Conservation (phyloP, 2,329 filamentous ascomycete genomes). For the Ceratocystis alfenasii region DNA sequence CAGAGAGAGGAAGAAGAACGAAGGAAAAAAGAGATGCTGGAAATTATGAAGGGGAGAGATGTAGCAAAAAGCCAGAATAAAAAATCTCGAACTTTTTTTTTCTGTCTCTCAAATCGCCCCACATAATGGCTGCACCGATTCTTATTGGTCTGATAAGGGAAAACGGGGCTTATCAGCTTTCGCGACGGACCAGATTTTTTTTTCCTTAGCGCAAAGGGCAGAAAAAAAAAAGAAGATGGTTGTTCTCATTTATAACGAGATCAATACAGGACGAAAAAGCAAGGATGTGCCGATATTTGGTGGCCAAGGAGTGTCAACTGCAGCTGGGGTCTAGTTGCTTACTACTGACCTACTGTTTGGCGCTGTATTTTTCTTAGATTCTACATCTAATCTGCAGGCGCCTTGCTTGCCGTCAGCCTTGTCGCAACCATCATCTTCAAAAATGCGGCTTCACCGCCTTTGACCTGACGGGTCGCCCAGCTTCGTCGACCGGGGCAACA, state of each 20-base stretch:
- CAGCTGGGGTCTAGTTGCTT: neutral
- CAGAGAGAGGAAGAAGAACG: neutral
- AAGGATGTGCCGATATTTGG: no score
- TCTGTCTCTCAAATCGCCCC: constrained; percentile 16
- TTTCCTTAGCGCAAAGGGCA: constrained; percentile 1
- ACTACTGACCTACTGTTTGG: neutral
- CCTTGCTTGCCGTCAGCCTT: neutral
- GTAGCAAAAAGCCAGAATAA: constrained; percentile 8
- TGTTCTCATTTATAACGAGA: no score
- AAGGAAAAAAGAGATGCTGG: constrained; percentile 17
- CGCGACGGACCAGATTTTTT: constrained; percentile 5
- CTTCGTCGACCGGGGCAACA: constrained; percentile 12
- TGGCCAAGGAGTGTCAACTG: neutral
- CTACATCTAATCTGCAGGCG: neutral
- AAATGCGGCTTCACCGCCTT: constrained; percentile 11
- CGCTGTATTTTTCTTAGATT: neutral
- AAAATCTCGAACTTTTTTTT: constrained; percentile 24
- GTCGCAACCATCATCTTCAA: neutral
- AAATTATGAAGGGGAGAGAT: constrained; percentile 11
- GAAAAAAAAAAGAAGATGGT: constrained; percentile 9
- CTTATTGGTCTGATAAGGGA: constrained; percentile 21
- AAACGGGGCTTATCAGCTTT: constrained; percentile 13
- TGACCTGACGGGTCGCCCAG: neutral
- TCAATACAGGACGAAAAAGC: no score
- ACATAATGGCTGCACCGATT: constrained; percentile 10